Base-by-base conservation (phyloP, 352 stramenopile genomes). In the Pythium utonaiense region DNA sequence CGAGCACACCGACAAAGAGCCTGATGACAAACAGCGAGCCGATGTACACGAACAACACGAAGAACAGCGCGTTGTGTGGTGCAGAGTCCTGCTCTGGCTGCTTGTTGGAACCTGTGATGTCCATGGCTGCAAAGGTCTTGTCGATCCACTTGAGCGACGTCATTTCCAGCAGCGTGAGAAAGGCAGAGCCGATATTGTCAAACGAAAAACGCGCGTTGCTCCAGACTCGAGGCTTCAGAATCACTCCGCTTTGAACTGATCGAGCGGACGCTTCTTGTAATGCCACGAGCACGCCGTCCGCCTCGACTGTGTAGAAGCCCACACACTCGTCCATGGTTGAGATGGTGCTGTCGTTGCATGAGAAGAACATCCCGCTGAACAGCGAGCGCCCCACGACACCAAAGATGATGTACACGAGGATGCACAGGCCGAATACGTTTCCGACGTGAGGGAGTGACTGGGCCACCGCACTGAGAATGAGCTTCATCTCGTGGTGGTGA, bases 121-220 rank as follows among this genome's bases (percentile, higher is more conserved):
- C 78, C 80, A 92, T 89, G 42, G 83, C 78, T 6, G 75, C 70
- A 56, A 90, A 90, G 0, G 78, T 67, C 56, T 90, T 92, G 68
- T 92, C 83, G 24, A 85, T 75, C 80, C 83, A 92, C 48, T 92
- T 89, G 21, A 90, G 67, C 27, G 82, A 91, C 28, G 82, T 89
- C 82, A 91, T 91, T 59, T 91, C 82, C 1, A 91, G 62, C 7
- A 91, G 64, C 14, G 82, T 73, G 49, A 91, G 67, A 40, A 88
- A 89, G 1, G 70, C 82, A 0, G 77, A 63, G 1, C 78, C 79
- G 10, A 89, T 83, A 50, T 91, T 83, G 34, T 91, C 82, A 36
- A 91, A 91, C n/a, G 78, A 89, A 48, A 91, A 91, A 2, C 82
- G 78, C 3, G 76, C 76, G 48, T 86, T 88, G 14, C 69, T 64